phyloP scores from a whole-genome alignment of 345 rosid genomes.

The Raphanus raphanistrum region DNA sequence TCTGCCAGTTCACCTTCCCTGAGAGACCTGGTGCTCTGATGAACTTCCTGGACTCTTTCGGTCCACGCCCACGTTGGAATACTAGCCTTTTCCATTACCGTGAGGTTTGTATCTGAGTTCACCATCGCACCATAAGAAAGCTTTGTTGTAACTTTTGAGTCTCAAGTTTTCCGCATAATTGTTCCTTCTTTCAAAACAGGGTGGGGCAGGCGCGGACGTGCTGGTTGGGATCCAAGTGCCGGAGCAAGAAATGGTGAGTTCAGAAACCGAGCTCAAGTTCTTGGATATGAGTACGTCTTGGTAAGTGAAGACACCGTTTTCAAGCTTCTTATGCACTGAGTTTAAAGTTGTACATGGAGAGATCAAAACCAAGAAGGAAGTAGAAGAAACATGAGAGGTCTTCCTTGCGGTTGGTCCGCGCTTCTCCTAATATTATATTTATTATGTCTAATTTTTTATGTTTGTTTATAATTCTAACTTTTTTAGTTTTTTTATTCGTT shows the following conservation, averaged over 20 bases:
- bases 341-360: neutral
- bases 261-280: constrained; percentile 46
- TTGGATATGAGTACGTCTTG: constrained; percentile 68
- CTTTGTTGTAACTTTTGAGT: neutral
- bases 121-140: neutral
- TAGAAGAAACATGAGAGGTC: constrained; percentile 12
- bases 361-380: constrained; percentile 1
- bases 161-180: constrained; percentile 10
- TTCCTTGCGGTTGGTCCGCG: neutral
- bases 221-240: constrained; percentile 79
- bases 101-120: constrained; percentile 48
- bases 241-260: constrained; percentile 56
- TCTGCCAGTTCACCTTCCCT: constrained; percentile 80
- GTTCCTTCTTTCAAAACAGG: constrained; percentile 47
- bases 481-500: too few species aligned
- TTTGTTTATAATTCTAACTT: too few species aligned
- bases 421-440: too few species aligned
- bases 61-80: constrained; percentile 76
- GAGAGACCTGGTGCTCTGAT: constrained; percentile 93
- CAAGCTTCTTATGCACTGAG: constrained; percentile 71
- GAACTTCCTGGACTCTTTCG: constrained; percentile 86
- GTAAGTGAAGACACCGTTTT: constrained; percentile 63
- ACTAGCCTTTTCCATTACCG: constrained; percentile 87
- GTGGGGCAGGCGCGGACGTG: constrained; percentile 89
- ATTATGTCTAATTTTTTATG: too few species aligned